Evolutionary conservation across 495 filamentous ascomycete species (phyloP).

Genomic region (Penicillium manginii): DNA sequence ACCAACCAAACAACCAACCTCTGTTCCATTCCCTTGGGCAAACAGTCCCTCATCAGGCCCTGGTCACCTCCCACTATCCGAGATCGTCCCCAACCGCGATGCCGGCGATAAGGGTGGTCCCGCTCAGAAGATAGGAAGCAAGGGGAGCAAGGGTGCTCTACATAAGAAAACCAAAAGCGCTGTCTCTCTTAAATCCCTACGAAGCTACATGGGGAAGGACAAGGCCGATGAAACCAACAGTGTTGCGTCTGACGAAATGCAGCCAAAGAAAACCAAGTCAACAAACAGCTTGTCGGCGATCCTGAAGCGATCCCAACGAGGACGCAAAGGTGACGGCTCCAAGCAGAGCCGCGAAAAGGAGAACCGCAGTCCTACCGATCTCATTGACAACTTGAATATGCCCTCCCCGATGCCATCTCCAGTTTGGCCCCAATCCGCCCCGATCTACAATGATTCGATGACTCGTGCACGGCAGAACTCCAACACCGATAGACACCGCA

Average conservation of each 20-base stretch:
- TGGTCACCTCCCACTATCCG: constrained; percentile 40
- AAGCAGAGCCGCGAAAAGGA: constrained; percentile 72
- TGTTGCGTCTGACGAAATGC: constrained; percentile 41
- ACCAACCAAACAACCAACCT: constrained; percentile 23
- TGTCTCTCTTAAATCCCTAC: constrained; percentile 65
- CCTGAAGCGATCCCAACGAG: constrained; percentile 48
- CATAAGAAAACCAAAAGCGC: constrained; percentile 71
- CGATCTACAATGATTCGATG: constrained; percentile 43
- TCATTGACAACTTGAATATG: constrained; percentile 52
- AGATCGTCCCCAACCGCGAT: constrained; percentile 47
- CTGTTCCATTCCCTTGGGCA: constrained; percentile 30
- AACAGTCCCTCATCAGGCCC: constrained; percentile 24
- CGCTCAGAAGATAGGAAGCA: constrained; percentile 27
- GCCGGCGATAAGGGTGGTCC: constrained; percentile 27
- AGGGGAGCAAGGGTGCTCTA: constrained; percentile 38
- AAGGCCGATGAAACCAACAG: constrained; percentile 46
- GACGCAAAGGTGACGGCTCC: constrained; percentile 41
- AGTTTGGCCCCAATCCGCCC: constrained; percentile 70
- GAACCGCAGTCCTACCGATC: constrained; percentile 61
- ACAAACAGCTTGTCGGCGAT: constrained; percentile 72
- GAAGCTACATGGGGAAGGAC: constrained; percentile 57
- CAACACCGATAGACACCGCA: constrained; percentile 42
- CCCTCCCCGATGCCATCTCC: constrained; percentile 82
- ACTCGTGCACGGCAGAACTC: constrained; percentile 24
- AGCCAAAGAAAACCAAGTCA: constrained; percentile 84